Percentiles rank a stretch among this genome's conserved stretches.
These are phyloP conservation scores for Sonneratia caseolaris DNA, from an alignment of 345 rosid species.

Conservation along the genomic window DNA sequence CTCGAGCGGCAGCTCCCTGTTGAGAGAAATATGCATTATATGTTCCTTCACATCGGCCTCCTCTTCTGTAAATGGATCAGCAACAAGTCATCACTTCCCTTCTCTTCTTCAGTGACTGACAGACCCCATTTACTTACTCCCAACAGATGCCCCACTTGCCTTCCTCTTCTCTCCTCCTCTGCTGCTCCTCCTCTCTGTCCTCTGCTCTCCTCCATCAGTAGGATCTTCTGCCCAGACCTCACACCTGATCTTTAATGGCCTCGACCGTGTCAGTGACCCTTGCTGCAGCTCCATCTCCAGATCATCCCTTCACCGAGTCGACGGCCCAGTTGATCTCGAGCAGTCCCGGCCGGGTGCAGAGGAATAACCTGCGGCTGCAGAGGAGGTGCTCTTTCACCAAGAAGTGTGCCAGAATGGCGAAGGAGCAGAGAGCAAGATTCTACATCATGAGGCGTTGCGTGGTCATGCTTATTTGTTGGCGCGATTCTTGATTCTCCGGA, in stretches of 20 bases:
- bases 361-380: not conserved
- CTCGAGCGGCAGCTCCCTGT: too few species aligned
- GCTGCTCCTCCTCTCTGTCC: not conserved
- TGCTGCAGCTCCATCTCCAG: not conserved
- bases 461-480: slow-evolving; percentile 38
- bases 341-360: not conserved
- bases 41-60: not conserved
- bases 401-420: slow-evolving; percentile 32
- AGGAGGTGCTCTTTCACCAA: slow-evolving; percentile 20
- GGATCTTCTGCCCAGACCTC: not conserved
- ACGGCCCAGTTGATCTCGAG: not conserved
- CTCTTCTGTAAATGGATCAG: not conserved
- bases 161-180: not conserved
- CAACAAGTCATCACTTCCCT: not conserved
- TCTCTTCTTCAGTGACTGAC: not conserved
- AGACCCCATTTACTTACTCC: not conserved
- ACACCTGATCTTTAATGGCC: not conserved
- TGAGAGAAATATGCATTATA: not conserved
- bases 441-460: slow-evolving; percentile 45
- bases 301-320: not conserved
- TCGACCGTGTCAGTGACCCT: not conserved
- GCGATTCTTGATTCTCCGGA: slow-evolving; percentile 21
- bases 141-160: not conserved
- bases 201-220: not conserved
- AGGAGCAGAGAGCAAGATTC: slow-evolving; percentile 36